Conservation (phyloP, 257 asterid genomes). For the Solanum tacnaense region DNA sequence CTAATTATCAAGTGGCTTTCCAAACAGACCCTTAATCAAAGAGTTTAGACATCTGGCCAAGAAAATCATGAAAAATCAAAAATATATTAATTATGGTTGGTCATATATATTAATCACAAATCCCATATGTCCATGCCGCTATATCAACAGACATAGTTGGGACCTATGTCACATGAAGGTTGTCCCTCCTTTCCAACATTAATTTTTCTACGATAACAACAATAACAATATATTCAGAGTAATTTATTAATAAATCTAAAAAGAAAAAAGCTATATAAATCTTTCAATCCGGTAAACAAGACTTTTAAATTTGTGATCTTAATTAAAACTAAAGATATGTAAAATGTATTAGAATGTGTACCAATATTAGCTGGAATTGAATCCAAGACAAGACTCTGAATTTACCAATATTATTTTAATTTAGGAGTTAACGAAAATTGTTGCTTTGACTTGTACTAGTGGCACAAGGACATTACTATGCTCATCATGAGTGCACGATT, state of each 20-base stretch:
- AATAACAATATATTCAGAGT: background rate
- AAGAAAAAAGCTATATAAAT: background rate
- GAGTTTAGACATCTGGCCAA: background rate
- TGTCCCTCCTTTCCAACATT: background rate
- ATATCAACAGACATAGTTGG: background rate
- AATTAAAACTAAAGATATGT: too few relatives aligned
- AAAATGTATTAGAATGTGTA: too few relatives aligned
- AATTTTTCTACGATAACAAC: background rate
- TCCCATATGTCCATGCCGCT: background rate
- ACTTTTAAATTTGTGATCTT: too few relatives aligned
- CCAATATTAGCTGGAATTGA: background rate
- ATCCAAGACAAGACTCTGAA: background rate
- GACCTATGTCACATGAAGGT: background rate
- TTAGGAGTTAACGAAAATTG: too few relatives aligned
- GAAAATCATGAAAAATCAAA: background rate
- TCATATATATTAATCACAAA: background rate
- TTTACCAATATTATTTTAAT: too few relatives aligned
- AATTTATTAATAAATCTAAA: background rate
- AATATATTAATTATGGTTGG: background rate
- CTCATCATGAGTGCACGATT: background rate
- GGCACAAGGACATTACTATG: too few relatives aligned
- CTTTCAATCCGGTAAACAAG: fast-evolving
- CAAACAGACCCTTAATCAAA: background rate
- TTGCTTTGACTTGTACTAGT: too few relatives aligned
- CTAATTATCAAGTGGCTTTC: too few relatives aligned